phyloP scores from a whole-genome alignment of 306 rosid species.

The Sechiopsis laciniata region DNA sequence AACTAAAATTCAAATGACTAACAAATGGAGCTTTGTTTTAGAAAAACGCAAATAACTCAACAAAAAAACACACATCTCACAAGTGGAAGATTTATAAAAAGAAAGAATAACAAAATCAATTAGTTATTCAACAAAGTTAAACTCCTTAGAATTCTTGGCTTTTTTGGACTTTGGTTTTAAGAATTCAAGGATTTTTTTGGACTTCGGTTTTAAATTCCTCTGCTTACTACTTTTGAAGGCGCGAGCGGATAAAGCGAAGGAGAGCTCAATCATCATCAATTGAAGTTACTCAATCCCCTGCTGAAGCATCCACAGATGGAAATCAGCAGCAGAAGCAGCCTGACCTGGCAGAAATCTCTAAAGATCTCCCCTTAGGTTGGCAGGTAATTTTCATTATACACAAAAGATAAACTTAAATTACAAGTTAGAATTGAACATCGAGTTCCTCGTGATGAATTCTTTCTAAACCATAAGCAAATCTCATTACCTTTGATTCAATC shows the following conservation, averaged over 20 bases:
- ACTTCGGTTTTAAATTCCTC: slow-evolving; percentile 2
- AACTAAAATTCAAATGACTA: too few relatives aligned
- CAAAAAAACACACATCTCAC: too few relatives aligned
- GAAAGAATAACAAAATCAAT: too few relatives aligned
- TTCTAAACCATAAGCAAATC: neutral
- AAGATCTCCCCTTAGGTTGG: slow-evolving; percentile 78
- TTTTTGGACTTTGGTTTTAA: too few relatives aligned
- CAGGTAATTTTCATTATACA: slow-evolving; percentile 41
- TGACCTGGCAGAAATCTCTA: slow-evolving; percentile 47
- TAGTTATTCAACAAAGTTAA: too few relatives aligned
- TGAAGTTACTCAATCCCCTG: slow-evolving; percentile 29
- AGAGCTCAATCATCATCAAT: slow-evolving; percentile 61
- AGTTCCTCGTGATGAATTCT: neutral
- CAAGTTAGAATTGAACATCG: neutral
- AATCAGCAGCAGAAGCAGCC: slow-evolving; percentile 53
- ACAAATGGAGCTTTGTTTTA: too few relatives aligned
- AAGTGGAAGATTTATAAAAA: too few relatives aligned
- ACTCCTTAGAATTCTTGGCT: neutral
- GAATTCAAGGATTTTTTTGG: neutral
- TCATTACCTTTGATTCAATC: neutral
- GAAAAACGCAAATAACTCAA: too few relatives aligned
- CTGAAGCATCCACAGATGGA: slow-evolving; percentile 35
- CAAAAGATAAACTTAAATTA: neutral
- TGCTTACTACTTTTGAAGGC: slow-evolving; percentile 36
- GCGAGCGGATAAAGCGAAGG: slow-evolving; percentile 79